These are phyloP conservation scores for Teratosphaeriaceae sp. DNA, from an alignment of 2,329 filamentous ascomycete genomes.

Conservation along the genomic window DNA sequence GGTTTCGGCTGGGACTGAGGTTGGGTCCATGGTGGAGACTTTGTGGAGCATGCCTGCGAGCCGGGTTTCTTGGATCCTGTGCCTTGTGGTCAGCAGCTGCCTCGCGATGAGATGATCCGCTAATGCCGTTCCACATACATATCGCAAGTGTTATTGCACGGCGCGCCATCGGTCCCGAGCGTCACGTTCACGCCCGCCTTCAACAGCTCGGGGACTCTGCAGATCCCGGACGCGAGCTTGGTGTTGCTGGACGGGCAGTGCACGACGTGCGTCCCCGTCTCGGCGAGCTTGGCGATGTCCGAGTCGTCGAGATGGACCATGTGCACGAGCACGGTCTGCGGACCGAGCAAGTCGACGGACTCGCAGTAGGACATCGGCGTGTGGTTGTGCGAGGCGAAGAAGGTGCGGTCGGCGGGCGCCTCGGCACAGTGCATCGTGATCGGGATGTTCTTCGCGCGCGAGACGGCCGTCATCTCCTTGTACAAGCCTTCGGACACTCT, in stretches of 20 bases:
- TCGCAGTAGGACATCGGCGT: conserved; percentile 41
- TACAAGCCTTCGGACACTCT: conserved; percentile 30
- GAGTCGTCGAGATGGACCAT: conserved; percentile 45
- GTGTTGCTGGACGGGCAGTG: conserved; percentile 48
- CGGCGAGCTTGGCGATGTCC: conserved; percentile 35
- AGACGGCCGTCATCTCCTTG: conserved; percentile 29
- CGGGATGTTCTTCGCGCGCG: conserved; percentile 26
- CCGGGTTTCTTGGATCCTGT: conserved; percentile 50
- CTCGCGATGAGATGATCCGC: too few relatives aligned
- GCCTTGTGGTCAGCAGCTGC: too few relatives aligned
- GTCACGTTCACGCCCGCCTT: conserved; percentile 39
- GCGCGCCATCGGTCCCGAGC: conserved; percentile 48
- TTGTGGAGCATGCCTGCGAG: conserved; percentile 46
- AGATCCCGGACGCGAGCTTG: conserved; percentile 47
- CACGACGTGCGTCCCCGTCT: conserved; percentile 41
- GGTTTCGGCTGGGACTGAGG: conserved; percentile 37
- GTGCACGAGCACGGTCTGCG: conserved; percentile 44
- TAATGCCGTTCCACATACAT: too few relatives aligned
- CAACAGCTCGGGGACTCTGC: conserved; percentile 41
- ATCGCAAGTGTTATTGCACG: conserved; percentile 48
- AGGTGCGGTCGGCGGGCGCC: conserved; percentile 27
- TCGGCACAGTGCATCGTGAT: conserved; percentile 37
- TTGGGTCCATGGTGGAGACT: conserved; percentile 37
- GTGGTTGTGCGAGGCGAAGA: conserved; percentile 26
- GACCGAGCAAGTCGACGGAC: conserved; percentile 33